These are phyloP conservation scores for Gaeumannomyces sp. DNA, from an alignment of 2,329 filamentous ascomycete genomes.

Conservation along the genomic window DNA sequence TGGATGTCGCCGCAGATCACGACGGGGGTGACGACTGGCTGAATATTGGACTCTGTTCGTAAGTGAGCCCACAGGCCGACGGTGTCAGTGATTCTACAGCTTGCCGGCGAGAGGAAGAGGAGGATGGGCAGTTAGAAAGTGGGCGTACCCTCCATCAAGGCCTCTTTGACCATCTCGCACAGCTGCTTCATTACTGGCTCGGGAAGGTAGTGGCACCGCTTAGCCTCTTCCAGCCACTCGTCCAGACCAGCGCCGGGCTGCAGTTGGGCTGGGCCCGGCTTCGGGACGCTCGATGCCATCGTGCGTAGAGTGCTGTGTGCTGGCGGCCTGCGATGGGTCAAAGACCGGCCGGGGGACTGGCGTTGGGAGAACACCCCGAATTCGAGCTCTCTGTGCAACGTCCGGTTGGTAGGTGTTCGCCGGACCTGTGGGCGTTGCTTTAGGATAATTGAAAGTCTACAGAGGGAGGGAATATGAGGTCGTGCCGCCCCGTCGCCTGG, in stretches of 20 bases:
- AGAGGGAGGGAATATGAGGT: not conserved
- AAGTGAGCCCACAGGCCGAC: not conserved
- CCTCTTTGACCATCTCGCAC: conserved; percentile 98
- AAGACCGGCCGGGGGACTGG: not conserved
- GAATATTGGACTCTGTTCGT: conserved; percentile 84
- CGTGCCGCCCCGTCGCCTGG: too few relatives aligned
- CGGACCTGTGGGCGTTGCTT: not conserved
- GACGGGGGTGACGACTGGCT: conserved; percentile 93
- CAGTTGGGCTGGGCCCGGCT: conserved; percentile 84
- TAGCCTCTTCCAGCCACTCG: conserved; percentile 95
- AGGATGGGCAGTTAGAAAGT: conserved; percentile 4
- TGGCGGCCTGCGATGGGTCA: not conserved
- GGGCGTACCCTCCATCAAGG: conserved; percentile 82
- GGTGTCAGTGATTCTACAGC: not conserved
- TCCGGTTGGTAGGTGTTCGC: not conserved
- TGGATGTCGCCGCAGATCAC: conserved; percentile 98
- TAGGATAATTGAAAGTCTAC: not conserved
- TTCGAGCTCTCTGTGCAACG: not conserved
- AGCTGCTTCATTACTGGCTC: conserved; percentile 97
- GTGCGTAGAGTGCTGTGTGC: not conserved
- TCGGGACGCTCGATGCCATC: conserved; percentile 57
- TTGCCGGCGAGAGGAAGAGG: not conserved
- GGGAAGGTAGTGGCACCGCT: conserved; percentile 94
- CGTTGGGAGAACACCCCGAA: not conserved
- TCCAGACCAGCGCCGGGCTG: conserved; percentile 79